Base-by-base conservation (phyloP, 495 filamentous ascomycete species). In the Daldinia childiae region DNA sequence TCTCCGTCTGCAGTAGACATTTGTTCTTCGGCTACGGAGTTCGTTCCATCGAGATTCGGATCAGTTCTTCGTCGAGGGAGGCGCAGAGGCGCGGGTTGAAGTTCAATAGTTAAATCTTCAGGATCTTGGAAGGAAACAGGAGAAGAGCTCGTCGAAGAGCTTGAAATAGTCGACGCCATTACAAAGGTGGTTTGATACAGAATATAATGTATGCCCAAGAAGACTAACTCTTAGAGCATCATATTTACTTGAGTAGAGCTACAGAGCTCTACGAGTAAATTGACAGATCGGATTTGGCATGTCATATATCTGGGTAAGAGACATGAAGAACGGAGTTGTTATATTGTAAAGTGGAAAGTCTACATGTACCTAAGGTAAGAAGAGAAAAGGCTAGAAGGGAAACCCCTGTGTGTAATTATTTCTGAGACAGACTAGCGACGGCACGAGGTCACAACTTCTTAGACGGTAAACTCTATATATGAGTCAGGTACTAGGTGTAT, bases 51-150 rank as follows among this genome's bases (percentile, higher is more conserved):
- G 7, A 70, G 59, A 48, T 52, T 60, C 17, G 56, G 55, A 30
- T 62, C 62, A 14, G 36, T 68, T 55, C 69, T 76, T 1, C 74
- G 76, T 14, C 58, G 64, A n/a, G 76, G 59, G 24, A 77, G 39
- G 7, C 79, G 73, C 0, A 81, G 72, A 11, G 78, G 77, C 2
- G 74, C 73, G 0, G 79, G 80, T 48, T 76, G 74, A 8, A 81
- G 68, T 9, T 77, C 64, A 15, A 55, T 34, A 24, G 67, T 52
- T 7, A 70, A 68, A 55, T 71, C 70, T 24, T 75, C 68, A 21
- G 57, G 21, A 6, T 64, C 62, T 55, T 56, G 45, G 12, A 54
- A 54, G 27, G 62, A 57, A 58, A 58, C 51, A 36, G 70, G 36
- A 51, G 71, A 61, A 36, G 69, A 69, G 58, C 66, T 66, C 41